Evolutionary conservation across 1,284 basidiomycete genomes (phyloP), one percentile per base, ranked within the genome.

Genomic region (Lentinus polychrous): DNA sequence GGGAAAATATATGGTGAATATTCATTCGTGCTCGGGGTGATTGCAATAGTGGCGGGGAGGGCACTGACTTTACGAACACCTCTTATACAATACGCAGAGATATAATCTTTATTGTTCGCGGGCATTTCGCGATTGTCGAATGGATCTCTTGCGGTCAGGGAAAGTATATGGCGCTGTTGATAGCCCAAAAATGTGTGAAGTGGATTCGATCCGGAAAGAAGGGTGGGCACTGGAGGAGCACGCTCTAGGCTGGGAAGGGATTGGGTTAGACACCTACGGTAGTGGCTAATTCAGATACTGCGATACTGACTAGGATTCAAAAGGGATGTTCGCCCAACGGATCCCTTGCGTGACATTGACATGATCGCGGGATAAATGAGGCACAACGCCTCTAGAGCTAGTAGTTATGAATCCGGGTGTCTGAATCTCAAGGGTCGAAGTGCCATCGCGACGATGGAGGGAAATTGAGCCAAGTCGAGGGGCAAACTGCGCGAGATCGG

Each of bases 291-390:
- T 42, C 27, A 20, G 45, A 14, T 35, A 40, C 33, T 39, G 39
- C 20, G 23, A 12, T n/a, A 73, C 86, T 75, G 62, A 90, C 89
- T 91, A 90, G 22, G 81, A 77, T 65, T 91, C 89, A 57, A 89
- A 88, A 0, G 86, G 78, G 0, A 88, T 64, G 54, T 86, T 73
- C 0, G 86, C 65, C 76, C 82, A 86, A 50, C 63, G 70, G 27
- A 86, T 73, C 0, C 77, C 72, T 6, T 67, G 60, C 1, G 78
- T 76, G 18, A 59, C 50, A 14, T 59, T 58, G 8, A 74, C 66
- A 53, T 86, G 78, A 57, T 89, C 86, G 34, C 75, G 67, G 7
- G 85, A 83, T 4, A 91, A 68, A 65, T 91, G 89, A 2, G 83
- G 81, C 0, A 91, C 70, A 22, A 84, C 67, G 0, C 89, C 89